Conservation (phyloP, 768 basidiomycete species). For the Collybia sordida region DNA sequence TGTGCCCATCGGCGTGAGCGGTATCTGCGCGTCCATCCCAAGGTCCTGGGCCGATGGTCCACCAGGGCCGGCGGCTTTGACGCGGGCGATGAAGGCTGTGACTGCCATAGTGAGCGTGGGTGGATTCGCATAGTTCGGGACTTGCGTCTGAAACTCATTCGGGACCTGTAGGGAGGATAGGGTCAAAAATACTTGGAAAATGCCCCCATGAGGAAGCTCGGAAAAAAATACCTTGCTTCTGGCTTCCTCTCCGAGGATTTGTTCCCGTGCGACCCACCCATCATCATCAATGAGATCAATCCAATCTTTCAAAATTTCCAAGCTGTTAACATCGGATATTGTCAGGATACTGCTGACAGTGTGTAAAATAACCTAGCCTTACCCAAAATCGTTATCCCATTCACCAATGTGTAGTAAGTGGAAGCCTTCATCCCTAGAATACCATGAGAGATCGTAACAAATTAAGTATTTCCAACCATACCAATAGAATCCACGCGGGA, state of each 20-base stretch:
- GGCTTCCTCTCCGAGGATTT: slow-evolving; percentile 95
- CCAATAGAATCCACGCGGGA: slow-evolving; percentile 98
- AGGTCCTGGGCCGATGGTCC: slow-evolving; percentile 62
- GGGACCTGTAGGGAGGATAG: slow-evolving; percentile 62
- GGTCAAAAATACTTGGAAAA: not conserved
- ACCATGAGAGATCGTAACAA: slow-evolving; percentile 11
- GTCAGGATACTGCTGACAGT: not conserved
- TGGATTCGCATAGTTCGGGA: slow-evolving; percentile 92
- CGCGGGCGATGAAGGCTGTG: slow-evolving; percentile 82
- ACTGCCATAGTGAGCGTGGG: slow-evolving; percentile 94
- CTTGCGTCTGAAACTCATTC: slow-evolving; percentile 86
- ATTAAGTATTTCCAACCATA: slow-evolving; percentile 23
- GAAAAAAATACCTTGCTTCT: slow-evolving; percentile 71
- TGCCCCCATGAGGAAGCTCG: too few relatives aligned
- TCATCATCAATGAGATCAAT: slow-evolving; percentile 88
- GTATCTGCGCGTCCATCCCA: slow-evolving; percentile 61
- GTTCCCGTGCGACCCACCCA: slow-evolving; percentile 95
- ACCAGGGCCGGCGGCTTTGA: slow-evolving; percentile 39
- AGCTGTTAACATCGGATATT: slow-evolving; percentile 36
- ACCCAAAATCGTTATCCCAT: slow-evolving; percentile 91
- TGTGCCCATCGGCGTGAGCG: slow-evolving; percentile 30
- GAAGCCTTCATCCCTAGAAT: slow-evolving; percentile 91
- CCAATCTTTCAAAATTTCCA: slow-evolving; percentile 91
- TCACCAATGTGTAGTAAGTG: slow-evolving; percentile 89
- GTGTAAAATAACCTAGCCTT: not conserved